These are phyloP conservation scores for Cylindrotheca fusiformis DNA, from an alignment of 108 stramenopile genomes.

Conservation along the genomic window DNA sequence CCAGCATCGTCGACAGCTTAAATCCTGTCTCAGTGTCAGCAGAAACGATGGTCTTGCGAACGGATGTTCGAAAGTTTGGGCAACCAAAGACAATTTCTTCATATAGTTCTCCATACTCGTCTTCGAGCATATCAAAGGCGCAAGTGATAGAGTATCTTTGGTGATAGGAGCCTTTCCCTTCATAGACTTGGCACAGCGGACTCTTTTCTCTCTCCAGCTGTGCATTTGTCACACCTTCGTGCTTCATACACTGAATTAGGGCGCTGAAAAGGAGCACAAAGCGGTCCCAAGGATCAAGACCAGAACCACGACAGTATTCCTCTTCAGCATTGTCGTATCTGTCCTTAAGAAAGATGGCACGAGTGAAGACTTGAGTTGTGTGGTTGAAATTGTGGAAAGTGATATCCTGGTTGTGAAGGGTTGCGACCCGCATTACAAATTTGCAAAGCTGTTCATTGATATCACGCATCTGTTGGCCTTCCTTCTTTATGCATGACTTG, in stretches of 20 bases:
- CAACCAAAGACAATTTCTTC: neutral
- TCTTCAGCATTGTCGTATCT: neutral
- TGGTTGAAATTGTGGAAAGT: neutral
- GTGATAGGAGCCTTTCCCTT: neutral
- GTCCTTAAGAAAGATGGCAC: neutral
- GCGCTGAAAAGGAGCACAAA: neutral
- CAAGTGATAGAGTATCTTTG: neutral
- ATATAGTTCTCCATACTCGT: neutral
- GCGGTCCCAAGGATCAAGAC: neutral
- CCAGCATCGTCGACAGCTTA: neutral
- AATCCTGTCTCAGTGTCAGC: neutral
- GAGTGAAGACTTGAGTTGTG: neutral
- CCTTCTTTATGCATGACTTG: neutral
- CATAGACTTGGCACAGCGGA: neutral
- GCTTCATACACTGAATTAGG: neutral
- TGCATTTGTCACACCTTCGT: conserved; percentile 1
- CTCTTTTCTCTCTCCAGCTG: conserved; percentile 1
- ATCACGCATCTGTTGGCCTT: neutral
- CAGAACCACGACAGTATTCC: neutral
- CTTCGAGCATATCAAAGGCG: conserved; percentile 2
- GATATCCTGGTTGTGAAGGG: neutral
- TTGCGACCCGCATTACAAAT: neutral
- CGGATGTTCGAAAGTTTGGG: neutral
- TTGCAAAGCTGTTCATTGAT: neutral
- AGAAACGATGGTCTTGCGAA: neutral